Base-by-base conservation (phyloP, 257 asterid genomes). In the Solanum gracilifrons region DNA sequence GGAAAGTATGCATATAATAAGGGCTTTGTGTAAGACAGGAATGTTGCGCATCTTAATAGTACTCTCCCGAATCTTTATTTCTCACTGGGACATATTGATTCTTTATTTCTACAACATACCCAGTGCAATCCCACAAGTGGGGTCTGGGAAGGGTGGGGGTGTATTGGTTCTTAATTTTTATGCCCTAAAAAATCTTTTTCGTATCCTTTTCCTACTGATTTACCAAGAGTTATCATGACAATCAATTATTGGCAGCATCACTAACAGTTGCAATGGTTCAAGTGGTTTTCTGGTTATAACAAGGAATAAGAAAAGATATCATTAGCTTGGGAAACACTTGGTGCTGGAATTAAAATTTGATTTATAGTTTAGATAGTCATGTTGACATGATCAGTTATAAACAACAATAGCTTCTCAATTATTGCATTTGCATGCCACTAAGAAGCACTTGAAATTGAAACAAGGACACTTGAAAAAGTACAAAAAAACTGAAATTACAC, bases 401-500 rank as follows among this genome's bases (percentile, higher is more conserved):
- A 29, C 68, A 80, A 5, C 68, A 46, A 46, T 46, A 27, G 5
- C 39, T 80, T 46, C 39, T 80, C 85, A 46, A 27, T 46, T 80
- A 16, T 27, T 80, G 68, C 16, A 16, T 3, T 16, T 43, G 66
- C 18, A 16, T 18, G 66, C 39, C 84, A 80, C 11, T 46, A 20
- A 7, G 66, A 43, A 46, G 85, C 66, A 46, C 66, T 80, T 80
- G 68, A 79, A 41, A 13, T 79, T 79, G 84, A 43, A 79, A 79
- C 62, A 76, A n/a, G 58, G 84, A 31, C 84, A 25, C 66, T 25
- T 41, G 37, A 16, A 27, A 73, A 77, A 46, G 68, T 80, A 29
- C 6, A 46, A 46, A 80, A 46, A 46, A 46, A 29, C 25, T 29
- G 85, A 80, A 82, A 9, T 48, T 21, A 82, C 23, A 91, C 98